Evolutionary conservation across 768 basidiomycete species (phyloP).

Genomic region (Dacryopinax primogenitus): DNA sequence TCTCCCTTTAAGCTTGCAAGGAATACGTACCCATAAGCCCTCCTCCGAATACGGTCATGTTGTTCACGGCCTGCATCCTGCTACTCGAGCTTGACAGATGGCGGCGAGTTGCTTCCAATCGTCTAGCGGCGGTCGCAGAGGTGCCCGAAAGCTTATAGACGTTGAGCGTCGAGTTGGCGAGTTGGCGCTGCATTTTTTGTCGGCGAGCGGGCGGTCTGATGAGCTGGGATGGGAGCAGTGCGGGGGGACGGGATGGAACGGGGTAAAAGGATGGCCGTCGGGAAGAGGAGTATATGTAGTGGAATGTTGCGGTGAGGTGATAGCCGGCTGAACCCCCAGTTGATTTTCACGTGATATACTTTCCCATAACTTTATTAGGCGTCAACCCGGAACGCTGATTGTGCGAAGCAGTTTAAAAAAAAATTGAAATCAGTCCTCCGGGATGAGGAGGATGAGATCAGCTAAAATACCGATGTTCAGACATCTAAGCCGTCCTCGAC

Average conservation of each 20-base stretch:
- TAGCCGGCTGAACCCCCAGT: background rate
- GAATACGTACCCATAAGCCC: conserved; percentile 27
- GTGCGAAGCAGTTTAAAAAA: too few relatives aligned
- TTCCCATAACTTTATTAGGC: background rate
- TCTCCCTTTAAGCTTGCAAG: background rate
- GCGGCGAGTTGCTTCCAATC: background rate
- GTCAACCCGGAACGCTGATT: too few relatives aligned
- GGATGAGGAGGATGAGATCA: too few relatives aligned
- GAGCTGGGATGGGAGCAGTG: background rate
- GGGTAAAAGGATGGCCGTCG: background rate
- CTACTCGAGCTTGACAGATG: background rate
- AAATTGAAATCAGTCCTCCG: too few relatives aligned
- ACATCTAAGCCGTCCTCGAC: conserved; percentile 20
- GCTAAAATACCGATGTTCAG: conserved; percentile 10
- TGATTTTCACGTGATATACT: background rate
- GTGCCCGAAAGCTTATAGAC: background rate
- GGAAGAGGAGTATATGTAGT: background rate
- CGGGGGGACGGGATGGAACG: background rate
- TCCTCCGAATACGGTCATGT: conserved; percentile 31
- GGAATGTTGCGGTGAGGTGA: background rate
- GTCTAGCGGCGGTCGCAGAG: background rate
- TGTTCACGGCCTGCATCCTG: conserved; percentile 19
- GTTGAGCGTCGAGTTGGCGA: conserved; percentile 2
- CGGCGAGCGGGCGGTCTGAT: background rate
- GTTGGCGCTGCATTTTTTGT: background rate